Evolutionary conservation across 176 grass and related monocot species (phyloP).

Genomic region (Leersia perrieri): DNA sequence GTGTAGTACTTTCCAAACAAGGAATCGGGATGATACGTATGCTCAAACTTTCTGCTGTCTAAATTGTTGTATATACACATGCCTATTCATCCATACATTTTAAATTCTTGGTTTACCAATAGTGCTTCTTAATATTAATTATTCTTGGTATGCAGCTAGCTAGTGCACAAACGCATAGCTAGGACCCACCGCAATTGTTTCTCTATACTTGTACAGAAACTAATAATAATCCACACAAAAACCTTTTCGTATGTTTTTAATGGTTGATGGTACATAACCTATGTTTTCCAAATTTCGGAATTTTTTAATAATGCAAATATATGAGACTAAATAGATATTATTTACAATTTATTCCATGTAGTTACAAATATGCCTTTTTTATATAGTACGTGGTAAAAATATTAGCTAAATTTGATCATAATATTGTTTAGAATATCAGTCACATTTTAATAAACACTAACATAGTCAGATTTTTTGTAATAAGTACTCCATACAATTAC

Average conservation of each 20-base stretch:
- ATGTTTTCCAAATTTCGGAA: background rate
- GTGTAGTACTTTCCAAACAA: constrained; percentile 30
- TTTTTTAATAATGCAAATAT: no score
- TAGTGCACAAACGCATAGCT: constrained; percentile 13
- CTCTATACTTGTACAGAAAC: background rate
- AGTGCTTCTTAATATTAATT: constrained; percentile 22
- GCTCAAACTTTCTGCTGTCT: constrained; percentile 27
- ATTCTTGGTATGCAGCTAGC: background rate
- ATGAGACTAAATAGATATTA: no score
- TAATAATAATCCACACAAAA: no score
- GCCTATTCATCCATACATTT: background rate
- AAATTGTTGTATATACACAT: constrained; percentile 24
- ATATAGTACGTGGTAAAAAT: no score
- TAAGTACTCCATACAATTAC: no score
- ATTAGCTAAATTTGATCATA: no score
- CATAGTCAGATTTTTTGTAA: no score
- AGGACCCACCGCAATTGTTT: background rate
- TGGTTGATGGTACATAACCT: background rate
- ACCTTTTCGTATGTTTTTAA: no score
- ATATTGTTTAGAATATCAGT: no score
- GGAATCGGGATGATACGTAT: constrained; percentile 40
- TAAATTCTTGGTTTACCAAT: background rate
- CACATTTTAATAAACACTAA: no score
- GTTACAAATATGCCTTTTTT: no score
- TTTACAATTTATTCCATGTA: no score